Base-by-base conservation (phyloP, 1,139 yeast genomes). In the Blastobotrys malaysiensis region DNA sequence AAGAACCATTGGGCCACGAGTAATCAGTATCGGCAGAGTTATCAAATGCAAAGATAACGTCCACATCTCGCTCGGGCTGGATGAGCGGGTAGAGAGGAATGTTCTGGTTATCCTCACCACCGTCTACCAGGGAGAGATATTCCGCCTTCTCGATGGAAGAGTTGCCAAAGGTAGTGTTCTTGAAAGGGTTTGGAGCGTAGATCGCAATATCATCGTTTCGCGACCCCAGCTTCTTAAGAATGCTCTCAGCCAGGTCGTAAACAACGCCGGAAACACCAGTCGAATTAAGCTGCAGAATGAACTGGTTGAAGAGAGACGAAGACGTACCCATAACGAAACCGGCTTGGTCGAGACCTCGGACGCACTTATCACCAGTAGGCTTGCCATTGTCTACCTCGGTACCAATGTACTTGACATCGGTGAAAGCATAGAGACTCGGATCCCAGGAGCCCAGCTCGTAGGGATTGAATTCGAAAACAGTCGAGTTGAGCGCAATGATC, bases 371-470 rank as follows among this genome's bases (percentile, higher is more conserved):
- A 48, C 60, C 57, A 24, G 59, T 55, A 13, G 69, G 69, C 39
- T 45, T 54, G 55, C 96, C 96, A 61, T 82, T 76, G 26, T 74
- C 66, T 44, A 83, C 79, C 21, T 78, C 71, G 0, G 96, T 79
- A 45, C 97, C 97, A 59, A 88, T 69, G 68, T 87, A 89, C 69
- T 83, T 80, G 43, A 83, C 72, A 59, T 86, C 84, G 21, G 86
- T 77, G 72, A 89, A 89, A n/a, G 86, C 78, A 60, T 81, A 79
- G 52, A 88, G 70, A 0, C 88, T 77, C 43, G 93, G 89, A 67
- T 90, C 97, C 96, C 96, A 90, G 26, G 95, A 84, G 6, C 97
- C 78, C 81, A 74, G 68, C 73, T 91, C 97, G 64, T 74, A 89
- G 3, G 98, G 91, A 63, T 80, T 86, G 67, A 88, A 75, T 72